Conservation (phyloP, 495 filamentous ascomycete species). For the Penicillium silybi region DNA sequence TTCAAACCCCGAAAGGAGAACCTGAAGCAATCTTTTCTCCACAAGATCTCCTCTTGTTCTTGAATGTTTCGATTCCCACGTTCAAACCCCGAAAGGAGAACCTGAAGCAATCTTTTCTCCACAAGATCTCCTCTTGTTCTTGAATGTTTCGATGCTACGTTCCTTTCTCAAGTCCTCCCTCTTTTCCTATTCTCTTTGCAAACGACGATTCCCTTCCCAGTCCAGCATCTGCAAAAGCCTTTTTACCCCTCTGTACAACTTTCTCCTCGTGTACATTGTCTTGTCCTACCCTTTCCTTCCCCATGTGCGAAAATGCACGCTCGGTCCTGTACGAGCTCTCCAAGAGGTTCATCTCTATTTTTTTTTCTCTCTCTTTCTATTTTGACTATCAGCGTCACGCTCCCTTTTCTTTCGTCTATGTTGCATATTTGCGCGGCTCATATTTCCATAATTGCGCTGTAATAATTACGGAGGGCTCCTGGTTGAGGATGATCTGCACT, state of each 20-base stretch:
- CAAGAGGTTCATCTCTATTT: constrained; percentile 16
- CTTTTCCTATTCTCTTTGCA: not conserved
- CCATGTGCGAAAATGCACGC: constrained; percentile 9
- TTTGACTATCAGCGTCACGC: constrained; percentile 4
- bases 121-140: not conserved
- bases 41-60: not conserved
- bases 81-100: not conserved
- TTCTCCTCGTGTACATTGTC: constrained; percentile 25
- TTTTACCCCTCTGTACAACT: constrained; percentile 22
- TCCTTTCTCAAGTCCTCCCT: constrained; percentile 1
- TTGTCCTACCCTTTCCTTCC: constrained; percentile 1
- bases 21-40: not conserved
- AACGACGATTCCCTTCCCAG: constrained; percentile 2
- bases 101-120: not conserved
- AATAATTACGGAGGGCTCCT: constrained; percentile 16
- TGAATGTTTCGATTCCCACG: not conserved
- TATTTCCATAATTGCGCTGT: constrained; percentile 27
- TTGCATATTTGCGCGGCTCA: constrained; percentile 29
- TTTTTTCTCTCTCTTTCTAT: constrained; percentile 11
- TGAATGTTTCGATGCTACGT: not conserved
- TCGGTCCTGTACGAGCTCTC: constrained; percentile 5
- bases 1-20: not conserved
- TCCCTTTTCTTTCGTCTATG: constrained; percentile 18
- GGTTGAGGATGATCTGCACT: constrained; percentile 10
- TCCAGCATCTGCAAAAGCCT: constrained; percentile 13